Base-by-base conservation (phyloP, 192 early-diverging fungal genomes). In the Globomyces pollinis-pini region DNA sequence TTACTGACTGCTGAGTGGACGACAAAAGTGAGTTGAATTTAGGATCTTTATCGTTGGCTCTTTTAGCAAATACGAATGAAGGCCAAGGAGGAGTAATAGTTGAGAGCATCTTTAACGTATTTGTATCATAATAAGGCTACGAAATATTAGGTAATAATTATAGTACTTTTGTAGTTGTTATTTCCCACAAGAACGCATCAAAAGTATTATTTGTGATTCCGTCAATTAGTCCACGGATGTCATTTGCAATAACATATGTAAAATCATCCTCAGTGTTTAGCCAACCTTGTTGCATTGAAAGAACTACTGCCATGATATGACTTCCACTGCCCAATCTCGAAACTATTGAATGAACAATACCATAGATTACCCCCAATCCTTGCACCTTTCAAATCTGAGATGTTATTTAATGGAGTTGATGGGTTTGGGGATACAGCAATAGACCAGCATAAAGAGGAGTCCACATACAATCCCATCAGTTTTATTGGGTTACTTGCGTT, bases 101-200 rank as follows among this genome's bases (percentile, higher is more conserved):
- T 16, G 33, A 29, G 7, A 56, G 53, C 53, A 56, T 56, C 8
- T 12, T 11, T 24, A 56, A 20, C 21, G 13, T 9, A 6, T 41
- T 20, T 1, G n/a, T 41, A 24, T 56, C 42, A 16, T 43, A 59
- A 20, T 29, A 56, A 8, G 53, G 53, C 65, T 43, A 43, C 41
- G 8, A 16, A 18, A 18, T 18, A 43, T 6, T 7, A 43, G 5
- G 6, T 43, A n/a, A n/a, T n/a, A n/a, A n/a, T n/a, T n/a, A n/a
- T n/a, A n/a, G n/a, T 43, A 43, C 41, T 65, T 95, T 90, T 61
- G 90, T 95, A n/a, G 91, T 95, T 30, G 91, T 86, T 0, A 81
- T 76, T 59, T 95, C 92, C 92, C 92, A 95, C 60, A 95, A 70
- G 52, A 95, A 95, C 5, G 83, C 86, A 68, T 93, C 92, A 4